A percentile compares a stretch with the other conserved stretches of the same genome.
These are phyloP conservation scores for Fusarium humuli DNA, from an alignment of 2,329 filamentous ascomycete genomes.

Conservation along the genomic window DNA sequence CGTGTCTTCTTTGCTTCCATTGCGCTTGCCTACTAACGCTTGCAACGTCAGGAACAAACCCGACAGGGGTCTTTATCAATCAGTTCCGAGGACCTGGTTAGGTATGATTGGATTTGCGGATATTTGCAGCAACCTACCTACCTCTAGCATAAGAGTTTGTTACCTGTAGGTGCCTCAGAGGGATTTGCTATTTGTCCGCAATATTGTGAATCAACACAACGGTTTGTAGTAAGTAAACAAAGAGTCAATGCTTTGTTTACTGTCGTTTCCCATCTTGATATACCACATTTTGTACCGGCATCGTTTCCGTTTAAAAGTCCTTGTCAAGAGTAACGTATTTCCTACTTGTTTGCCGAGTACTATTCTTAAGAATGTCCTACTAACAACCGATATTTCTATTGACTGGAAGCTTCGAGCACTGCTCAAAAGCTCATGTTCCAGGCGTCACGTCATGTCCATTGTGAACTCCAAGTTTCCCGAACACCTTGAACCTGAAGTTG, in stretches of 20 bases:
- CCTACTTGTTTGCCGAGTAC: no score
- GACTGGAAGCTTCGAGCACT: no score
- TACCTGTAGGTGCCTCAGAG: neutral
- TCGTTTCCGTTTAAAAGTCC: neutral
- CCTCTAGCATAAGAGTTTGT: neutral
- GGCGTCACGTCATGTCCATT: neutral
- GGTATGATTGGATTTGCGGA: neutral
- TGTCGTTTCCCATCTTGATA: neutral
- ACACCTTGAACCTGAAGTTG: neutral
- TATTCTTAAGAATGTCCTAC: no score
- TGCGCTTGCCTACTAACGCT: neutral
- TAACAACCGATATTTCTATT: no score
- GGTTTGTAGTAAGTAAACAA: neutral
- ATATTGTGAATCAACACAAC: neutral
- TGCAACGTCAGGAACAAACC: constrained; percentile 14
- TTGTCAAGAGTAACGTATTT: no score
- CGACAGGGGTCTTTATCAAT: constrained; percentile 37
- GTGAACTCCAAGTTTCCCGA: neutral
- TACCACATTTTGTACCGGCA: neutral
- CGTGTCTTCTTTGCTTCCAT: constrained; percentile 11
- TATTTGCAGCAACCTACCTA: neutral
- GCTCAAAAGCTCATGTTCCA: no score
- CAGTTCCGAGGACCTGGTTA: constrained; percentile 1
- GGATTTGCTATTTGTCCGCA: neutral
- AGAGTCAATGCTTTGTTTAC: neutral